Evolutionary conservation across 257 asterid genomes (phyloP), one percentile per base, ranked within the genome.

Genomic region (Hygrophila difformis): DNA sequence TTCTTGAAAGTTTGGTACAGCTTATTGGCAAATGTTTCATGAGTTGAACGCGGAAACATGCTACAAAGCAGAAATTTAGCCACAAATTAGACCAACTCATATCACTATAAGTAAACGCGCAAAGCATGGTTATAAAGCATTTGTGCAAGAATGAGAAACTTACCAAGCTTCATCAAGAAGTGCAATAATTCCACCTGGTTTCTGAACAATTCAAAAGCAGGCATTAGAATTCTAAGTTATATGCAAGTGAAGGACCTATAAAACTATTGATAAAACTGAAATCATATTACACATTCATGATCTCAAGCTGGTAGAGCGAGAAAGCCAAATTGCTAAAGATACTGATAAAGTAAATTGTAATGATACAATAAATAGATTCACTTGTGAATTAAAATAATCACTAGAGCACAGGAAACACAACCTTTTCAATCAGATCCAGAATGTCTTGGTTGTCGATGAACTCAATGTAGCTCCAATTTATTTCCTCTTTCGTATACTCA

Each of bases 151-250:
- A 1, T 33, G 12, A 46, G 21, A 34, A 65, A 64, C 84, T 70
- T 65, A 86, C 98, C 98, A 91, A 55, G 98, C 96, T 80, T 91
- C 96, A 72, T 91, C 98, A 37, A 91, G 93, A 63, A 91, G 98
- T 37, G 98, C 96, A 18, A 91, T 83, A 28, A 91, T 82, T 61
- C 98, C 98, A 29, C 98, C 98, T 26, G 96, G 96, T 74, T 91
- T 91, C 99, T 91, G 93, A 49, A 60, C 26, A 53, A 58, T 56
- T 46, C 18, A 41, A 58, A 59, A 57, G 60, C 57, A 12, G n/a
- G 39, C 12, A 29, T 26, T 42, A 28, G 49, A 59, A 39, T n/a
- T n/a, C n/a, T n/a, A n/a, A n/a, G n/a, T n/a, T n/a, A n/a, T n/a
- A n/a, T n/a, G n/a, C n/a, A n/a, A n/a, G n/a, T n/a, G n/a, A 57